Evolutionary conservation across 176 grass and related monocot genomes (phyloP).

Genomic region (Ensete glaucum): DNA sequence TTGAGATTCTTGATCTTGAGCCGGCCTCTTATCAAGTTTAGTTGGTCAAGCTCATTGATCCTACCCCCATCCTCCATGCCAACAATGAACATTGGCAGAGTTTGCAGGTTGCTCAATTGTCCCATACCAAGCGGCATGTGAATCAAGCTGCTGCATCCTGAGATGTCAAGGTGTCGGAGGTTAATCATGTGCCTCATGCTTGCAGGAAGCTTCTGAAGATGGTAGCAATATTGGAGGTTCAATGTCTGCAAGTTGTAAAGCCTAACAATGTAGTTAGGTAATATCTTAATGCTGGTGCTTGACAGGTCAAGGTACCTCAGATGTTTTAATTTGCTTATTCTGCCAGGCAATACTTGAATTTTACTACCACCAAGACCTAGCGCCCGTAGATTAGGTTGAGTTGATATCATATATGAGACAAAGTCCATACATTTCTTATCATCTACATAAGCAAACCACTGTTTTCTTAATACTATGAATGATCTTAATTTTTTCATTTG

Average conservation of each 20-base stretch:
- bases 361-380: conserved; percentile 23
- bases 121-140: conserved; percentile 32
- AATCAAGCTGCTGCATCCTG: conserved; percentile 14
- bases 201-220: conserved; percentile 26
- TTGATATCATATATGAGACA: conserved; percentile 12
- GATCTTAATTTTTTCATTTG: too few species aligned
- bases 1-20: conserved; percentile 29
- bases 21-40: conserved; percentile 38
- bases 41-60: conserved; percentile 31
- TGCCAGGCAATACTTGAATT: conserved; percentile 12
- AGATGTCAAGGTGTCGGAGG: conserved; percentile 30
- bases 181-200: conserved; percentile 34
- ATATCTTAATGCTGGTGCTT: conserved; percentile 19
- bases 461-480: too few species aligned
- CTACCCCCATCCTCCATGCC: conserved; percentile 8
- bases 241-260: conserved; percentile 43
- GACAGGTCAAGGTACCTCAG: conserved; percentile 34
- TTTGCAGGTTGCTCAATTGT: conserved; percentile 35
- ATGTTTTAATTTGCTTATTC: conserved; percentile 28
- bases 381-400: conserved; percentile 19
- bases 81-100: conserved; percentile 28
- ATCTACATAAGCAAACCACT: too few species aligned
- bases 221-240: conserved; percentile 28
- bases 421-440: too few species aligned
- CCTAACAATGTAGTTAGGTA: conserved; percentile 21